Percentiles rank a stretch among this genome's conserved stretches.
Evolutionary conservation across 2,329 filamentous ascomycete species (phyloP).

Genomic region (Fusarium transvaalense): DNA sequence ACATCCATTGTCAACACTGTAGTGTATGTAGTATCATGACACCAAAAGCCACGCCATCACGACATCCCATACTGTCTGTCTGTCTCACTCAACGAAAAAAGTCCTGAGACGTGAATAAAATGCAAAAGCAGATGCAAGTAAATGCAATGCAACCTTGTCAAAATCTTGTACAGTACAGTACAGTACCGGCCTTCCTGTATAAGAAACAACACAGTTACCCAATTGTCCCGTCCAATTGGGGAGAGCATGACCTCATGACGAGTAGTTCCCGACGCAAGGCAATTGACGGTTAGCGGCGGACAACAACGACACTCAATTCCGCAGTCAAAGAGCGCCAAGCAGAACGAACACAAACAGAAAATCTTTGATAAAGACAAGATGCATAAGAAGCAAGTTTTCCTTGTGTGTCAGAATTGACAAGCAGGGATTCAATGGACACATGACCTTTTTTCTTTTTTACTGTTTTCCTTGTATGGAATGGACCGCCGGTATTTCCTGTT

Average conservation of each 20-base stretch:
- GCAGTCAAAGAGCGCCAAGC: constrained; percentile 27
- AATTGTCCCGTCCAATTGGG: neutral
- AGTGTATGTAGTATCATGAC: constrained; percentile 24
- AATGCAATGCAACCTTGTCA: constrained; percentile 32
- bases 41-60: constrained; percentile 5
- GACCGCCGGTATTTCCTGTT: neutral
- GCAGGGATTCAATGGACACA: constrained; percentile 21
- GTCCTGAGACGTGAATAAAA: constrained; percentile 27
- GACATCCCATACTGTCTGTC: neutral
- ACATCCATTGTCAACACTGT: neutral
- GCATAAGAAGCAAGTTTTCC: too few species aligned
- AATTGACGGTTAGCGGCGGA: constrained; percentile 48
- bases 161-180: neutral
- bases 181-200: constrained; percentile 1
- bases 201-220: neutral
- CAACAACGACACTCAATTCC: constrained; percentile 33
- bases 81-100: neutral
- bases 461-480: constrained; percentile 1
- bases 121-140: too few species aligned
- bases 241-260: constrained; percentile 28
- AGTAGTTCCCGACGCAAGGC: constrained; percentile 22
- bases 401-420: constrained; percentile 29
- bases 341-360: neutral
- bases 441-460: constrained; percentile 9
- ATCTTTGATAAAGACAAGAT: neutral